A percentile compares a stretch with the other conserved stretches of the same genome.
Evolutionary conservation across 352 stramenopile species (phyloP).

Genomic region (Thraustochytrium striatum): DNA sequence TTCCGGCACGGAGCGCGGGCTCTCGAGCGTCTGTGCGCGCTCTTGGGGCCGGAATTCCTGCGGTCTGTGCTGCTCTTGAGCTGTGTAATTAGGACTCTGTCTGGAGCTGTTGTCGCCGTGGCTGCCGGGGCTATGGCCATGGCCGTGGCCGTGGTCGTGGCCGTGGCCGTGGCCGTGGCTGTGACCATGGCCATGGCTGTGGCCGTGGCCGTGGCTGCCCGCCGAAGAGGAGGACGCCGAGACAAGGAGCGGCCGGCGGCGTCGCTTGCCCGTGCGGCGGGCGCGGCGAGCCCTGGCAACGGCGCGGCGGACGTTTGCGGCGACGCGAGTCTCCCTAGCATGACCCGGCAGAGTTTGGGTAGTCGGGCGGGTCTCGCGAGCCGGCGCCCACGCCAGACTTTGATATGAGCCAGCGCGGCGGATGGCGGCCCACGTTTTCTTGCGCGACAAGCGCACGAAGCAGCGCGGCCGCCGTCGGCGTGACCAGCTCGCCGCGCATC

Average conservation of each 20-base stretch:
- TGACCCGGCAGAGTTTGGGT: conserved; percentile 24
- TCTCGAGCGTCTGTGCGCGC: too few species aligned
- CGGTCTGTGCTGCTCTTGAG: too few species aligned
- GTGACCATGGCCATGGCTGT: neutral
- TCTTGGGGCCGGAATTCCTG: too few species aligned
- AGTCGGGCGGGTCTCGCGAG: conserved; percentile 12
- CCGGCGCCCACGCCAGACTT: neutral
- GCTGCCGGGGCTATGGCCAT: conserved; percentile 4
- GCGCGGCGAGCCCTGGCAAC: conserved; percentile 22
- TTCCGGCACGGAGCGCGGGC: too few species aligned
- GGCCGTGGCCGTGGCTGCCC: conserved; percentile 48
- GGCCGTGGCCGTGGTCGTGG: neutral
- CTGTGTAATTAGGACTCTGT: too few species aligned
- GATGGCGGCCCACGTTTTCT: neutral
- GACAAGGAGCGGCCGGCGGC: too few species aligned
- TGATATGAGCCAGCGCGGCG: conserved; percentile 29
- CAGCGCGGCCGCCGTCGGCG: conserved; percentile 88
- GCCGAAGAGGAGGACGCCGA: too few species aligned
- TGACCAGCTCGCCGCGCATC: conserved; percentile 84
- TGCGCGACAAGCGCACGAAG: conserved; percentile 73
- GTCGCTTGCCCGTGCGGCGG: neutral
- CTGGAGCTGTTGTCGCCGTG: too few species aligned
- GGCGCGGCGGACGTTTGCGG: neutral
- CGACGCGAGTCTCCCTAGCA: neutral
- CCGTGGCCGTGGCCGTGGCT: neutral